Evolutionary conservation across 306 rosid genomes (phyloP).

Genomic region (Pterocarpus santalinus): DNA sequence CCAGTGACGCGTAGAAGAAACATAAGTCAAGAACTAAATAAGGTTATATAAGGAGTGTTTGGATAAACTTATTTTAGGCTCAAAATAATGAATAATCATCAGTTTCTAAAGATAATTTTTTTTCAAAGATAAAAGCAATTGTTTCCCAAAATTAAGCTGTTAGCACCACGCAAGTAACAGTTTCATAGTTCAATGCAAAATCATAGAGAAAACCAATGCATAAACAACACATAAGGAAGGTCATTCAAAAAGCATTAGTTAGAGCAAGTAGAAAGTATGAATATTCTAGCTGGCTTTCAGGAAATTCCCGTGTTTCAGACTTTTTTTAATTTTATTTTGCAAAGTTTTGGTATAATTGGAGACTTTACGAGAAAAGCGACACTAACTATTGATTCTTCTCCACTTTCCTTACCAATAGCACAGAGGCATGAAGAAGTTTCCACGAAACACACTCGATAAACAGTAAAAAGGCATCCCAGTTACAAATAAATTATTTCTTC

Average conservation of each 20-base stretch:
- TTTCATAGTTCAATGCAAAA: not conserved
- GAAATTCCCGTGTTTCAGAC: too few relatives aligned
- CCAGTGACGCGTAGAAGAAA: not conserved
- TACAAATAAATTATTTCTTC: too few relatives aligned
- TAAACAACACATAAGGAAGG: too few relatives aligned
- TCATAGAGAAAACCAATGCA: not conserved
- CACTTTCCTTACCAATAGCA: not conserved
- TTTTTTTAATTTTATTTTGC: not conserved
- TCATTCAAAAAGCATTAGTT: not conserved
- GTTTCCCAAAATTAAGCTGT: too few relatives aligned
- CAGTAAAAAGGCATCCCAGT: not conserved
- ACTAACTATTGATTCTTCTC: not conserved
- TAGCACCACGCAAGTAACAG: not conserved
- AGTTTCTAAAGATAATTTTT: too few relatives aligned
- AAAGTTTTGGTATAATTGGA: conserved; percentile 35
- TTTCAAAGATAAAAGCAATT: too few relatives aligned
- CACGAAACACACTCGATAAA: not conserved
- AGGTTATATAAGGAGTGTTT: too few relatives aligned
- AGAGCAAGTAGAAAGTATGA: too few relatives aligned
- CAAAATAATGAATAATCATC: too few relatives aligned
- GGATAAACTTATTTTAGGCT: too few relatives aligned
- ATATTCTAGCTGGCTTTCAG: not conserved
- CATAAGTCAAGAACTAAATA: too few relatives aligned
- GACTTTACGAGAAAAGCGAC: conserved; percentile 28
- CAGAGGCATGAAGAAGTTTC: not conserved